Conservation (phyloP, 164 flowering plant species). For the Umbilicus rupestris region DNA sequence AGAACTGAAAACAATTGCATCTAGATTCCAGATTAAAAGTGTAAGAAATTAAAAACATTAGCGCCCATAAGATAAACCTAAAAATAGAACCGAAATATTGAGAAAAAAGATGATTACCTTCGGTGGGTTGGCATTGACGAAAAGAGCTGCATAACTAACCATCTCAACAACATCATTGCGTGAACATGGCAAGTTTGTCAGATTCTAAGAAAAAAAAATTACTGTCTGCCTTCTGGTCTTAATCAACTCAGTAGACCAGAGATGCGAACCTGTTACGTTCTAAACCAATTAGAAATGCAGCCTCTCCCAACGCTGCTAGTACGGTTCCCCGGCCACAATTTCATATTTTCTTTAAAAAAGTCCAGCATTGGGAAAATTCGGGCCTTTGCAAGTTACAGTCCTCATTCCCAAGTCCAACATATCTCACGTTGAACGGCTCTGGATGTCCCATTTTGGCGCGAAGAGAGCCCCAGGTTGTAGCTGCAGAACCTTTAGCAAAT, state of each 20-base stretch:
- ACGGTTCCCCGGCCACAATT: slow-evolving; percentile 82
- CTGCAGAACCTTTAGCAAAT: slow-evolving; percentile 72
- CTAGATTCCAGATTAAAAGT: slow-evolving; percentile 51
- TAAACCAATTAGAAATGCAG: slow-evolving; percentile 79
- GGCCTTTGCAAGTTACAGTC: slow-evolving; percentile 64
- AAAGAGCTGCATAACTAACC: slow-evolving; percentile 98
- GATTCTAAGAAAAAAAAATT: too few species aligned
- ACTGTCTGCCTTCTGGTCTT: too few species aligned
- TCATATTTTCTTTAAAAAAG: slow-evolving; percentile 2
- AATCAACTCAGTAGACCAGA: not conserved
- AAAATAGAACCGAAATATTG: not conserved
- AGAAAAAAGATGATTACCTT: slow-evolving; percentile 26
- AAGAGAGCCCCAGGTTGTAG: slow-evolving; percentile 80
- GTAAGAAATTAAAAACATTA: not conserved
- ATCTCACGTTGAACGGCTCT: slow-evolving; percentile 74
- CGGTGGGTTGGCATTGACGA: slow-evolving; percentile 71
- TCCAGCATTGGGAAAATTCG: too few species aligned
- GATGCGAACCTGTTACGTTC: slow-evolving; percentile 69
- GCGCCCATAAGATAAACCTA: not conserved
- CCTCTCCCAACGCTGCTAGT: slow-evolving; percentile 79
- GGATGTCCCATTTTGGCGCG: slow-evolving; percentile 93
- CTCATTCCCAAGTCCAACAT: slow-evolving; percentile 86
- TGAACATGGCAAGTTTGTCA: not conserved
- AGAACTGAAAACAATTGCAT: slow-evolving; percentile 54
- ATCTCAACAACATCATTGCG: slow-evolving; percentile 79